Evolutionary conservation across 495 filamentous ascomycete genomes (phyloP).

Genomic region (Cryomyces antarcticus): DNA sequence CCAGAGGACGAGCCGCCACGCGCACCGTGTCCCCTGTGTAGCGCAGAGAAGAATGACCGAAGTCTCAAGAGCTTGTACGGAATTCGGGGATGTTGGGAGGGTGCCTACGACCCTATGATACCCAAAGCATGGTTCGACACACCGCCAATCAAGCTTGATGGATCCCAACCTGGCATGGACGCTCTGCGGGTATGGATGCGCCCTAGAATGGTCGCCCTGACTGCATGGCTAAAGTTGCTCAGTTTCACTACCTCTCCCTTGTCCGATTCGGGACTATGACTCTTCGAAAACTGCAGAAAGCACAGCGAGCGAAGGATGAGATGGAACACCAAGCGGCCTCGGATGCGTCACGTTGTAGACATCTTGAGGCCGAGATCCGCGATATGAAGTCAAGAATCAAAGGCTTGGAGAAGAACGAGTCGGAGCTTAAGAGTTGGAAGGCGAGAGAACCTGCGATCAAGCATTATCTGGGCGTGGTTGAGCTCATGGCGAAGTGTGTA

Average conservation of each 20-base stretch:
- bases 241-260: slow-evolving; percentile 26
- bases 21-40: slow-evolving; percentile 23
- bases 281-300: slow-evolving; percentile 2
- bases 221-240: not conserved
- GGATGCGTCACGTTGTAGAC: slow-evolving; percentile 1
- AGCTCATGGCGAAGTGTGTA: slow-evolving; percentile 12
- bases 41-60: slow-evolving; percentile 13
- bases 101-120: slow-evolving; percentile 20
- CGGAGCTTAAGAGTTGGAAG: slow-evolving; percentile 11
- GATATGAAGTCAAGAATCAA: slow-evolving; percentile 13
- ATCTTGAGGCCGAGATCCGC: slow-evolving; percentile 13
- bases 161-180: slow-evolving; percentile 12
- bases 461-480: slow-evolving; percentile 12
- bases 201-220: not conserved
- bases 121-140: slow-evolving; percentile 17
- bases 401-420: slow-evolving; percentile 6
- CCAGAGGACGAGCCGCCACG: slow-evolving; percentile 14
- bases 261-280: slow-evolving; percentile 10
- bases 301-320: slow-evolving; percentile 1
- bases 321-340: slow-evolving; percentile 1
- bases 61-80: slow-evolving; percentile 18
- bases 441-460: slow-evolving; percentile 11
- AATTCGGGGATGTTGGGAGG: slow-evolving; percentile 17
- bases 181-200: slow-evolving; percentile 15
- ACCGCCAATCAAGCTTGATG: slow-evolving; percentile 18